phyloP scores from a whole-genome alignment of 1,139 yeast species.

The Lodderomyces oxycetoniae region DNA sequence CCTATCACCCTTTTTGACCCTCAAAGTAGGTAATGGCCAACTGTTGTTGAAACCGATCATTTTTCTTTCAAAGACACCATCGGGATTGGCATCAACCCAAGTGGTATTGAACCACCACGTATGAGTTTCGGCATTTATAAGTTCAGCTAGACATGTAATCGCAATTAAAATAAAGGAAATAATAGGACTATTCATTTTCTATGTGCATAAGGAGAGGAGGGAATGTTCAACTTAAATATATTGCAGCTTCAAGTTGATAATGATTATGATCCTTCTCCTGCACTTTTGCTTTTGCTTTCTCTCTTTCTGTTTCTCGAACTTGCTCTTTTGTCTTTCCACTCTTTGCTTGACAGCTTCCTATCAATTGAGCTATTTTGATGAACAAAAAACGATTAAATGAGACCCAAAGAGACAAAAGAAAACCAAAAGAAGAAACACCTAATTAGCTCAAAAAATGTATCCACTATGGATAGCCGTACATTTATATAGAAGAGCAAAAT shows the following conservation, averaged over 20 bases:
- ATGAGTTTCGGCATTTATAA: conserved; percentile 44
- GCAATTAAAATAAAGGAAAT: conserved; percentile 6
- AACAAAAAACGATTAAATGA: too few relatives aligned
- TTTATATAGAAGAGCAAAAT: too few relatives aligned
- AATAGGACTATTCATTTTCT: conserved; percentile 7
- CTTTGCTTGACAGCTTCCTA: too few relatives aligned
- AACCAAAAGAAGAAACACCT: too few relatives aligned
- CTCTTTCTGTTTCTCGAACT: background rate
- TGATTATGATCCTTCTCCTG: background rate
- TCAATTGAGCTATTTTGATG: too few relatives aligned
- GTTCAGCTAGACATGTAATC: too few relatives aligned
- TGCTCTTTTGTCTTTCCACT: too few relatives aligned
- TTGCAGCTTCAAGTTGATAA: background rate
- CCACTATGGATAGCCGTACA: too few relatives aligned
- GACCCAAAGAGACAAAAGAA: too few relatives aligned
- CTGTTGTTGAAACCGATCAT: conserved; percentile 65
- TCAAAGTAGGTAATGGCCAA: conserved; percentile 72
- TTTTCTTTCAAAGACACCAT: conserved; percentile 45
- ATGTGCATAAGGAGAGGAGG: background rate
- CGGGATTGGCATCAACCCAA: conserved; percentile 62
- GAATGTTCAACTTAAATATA: background rate
- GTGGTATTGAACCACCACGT: conserved; percentile 49
- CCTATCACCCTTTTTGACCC: conserved; percentile 60
- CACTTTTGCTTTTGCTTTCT: background rate
- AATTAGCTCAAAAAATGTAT: too few relatives aligned